Percentiles rank a stretch among this genome's conserved stretches.
phyloP scores from a whole-genome alignment of 805 yeast species.

The Candida coleopterorum region DNA sequence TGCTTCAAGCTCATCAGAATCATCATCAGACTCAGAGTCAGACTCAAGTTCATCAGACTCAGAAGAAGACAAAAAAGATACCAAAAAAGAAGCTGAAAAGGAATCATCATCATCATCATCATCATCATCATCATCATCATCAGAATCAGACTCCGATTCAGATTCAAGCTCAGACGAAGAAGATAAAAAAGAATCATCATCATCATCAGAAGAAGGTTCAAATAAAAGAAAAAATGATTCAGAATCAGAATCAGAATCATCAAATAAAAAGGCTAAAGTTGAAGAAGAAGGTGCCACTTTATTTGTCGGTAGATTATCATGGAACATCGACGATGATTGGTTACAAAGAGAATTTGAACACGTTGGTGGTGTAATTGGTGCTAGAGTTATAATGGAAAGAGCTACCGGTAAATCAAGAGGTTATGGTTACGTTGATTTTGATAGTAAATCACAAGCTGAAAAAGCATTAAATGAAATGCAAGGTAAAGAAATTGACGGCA shows the following conservation, averaged over 20 bases:
- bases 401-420: conserved; percentile 92
- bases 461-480: conserved; percentile 80
- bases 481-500: conserved; percentile 94
- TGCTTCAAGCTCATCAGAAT: not conserved
- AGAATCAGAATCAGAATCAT: conserved; percentile 24
- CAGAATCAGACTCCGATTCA: conserved; percentile 17
- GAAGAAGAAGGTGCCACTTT: conserved; percentile 73
- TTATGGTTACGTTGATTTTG: conserved; percentile 96
- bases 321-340: conserved; percentile 97
- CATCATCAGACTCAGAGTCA: not conserved
- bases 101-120: conserved; percentile 14
- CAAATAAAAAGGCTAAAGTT: conserved; percentile 48
- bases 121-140: conserved; percentile 7
- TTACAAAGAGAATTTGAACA: conserved; percentile 80
- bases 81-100: conserved; percentile 15
- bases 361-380: conserved; percentile 74
- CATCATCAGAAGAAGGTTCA: conserved; percentile 28
- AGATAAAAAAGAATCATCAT: conserved; percentile 18
- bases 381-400: conserved; percentile 93
- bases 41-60: conserved; percentile 16
- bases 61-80: conserved; percentile 14
- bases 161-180: conserved; percentile 31
- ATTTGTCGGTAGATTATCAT: conserved; percentile 95
- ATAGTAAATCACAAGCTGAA: conserved; percentile 69
- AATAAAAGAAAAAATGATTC: conserved; percentile 37